phyloP scores from a whole-genome alignment of 2,329 filamentous ascomycete species.

The Alternaria sp. region DNA sequence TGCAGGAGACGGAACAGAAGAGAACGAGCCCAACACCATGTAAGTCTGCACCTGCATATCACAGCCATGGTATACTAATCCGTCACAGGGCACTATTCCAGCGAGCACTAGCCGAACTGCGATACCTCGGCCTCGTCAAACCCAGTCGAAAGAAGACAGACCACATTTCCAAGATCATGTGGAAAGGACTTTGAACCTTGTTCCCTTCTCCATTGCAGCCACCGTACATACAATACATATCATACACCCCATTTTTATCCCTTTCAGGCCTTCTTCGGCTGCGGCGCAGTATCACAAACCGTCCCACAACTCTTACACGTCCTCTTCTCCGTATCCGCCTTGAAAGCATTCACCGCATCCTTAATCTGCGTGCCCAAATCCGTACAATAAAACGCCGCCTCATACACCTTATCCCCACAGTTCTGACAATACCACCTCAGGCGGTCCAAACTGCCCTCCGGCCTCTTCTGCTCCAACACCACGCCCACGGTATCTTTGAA shows the following conservation, averaged over 20 bases:
- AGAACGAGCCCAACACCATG: slow-evolving; percentile 56
- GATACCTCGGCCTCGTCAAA: slow-evolving; percentile 85
- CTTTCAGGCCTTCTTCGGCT: slow-evolving; percentile 23
- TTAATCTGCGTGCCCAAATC: slow-evolving; percentile 96
- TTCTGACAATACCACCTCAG: slow-evolving; percentile 88
- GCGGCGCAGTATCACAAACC: slow-evolving; percentile 74
- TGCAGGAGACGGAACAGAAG: slow-evolving; percentile 58
- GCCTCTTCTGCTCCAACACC: slow-evolving; percentile 85
- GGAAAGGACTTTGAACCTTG: slow-evolving; percentile 70
- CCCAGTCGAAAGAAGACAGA: slow-evolving; percentile 89
- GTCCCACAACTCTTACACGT: slow-evolving; percentile 79
- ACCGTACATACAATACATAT: slow-evolving; percentile 16
- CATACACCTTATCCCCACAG: slow-evolving; percentile 78
- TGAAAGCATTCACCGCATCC: slow-evolving; percentile 83
- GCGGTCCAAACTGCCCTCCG: slow-evolving; percentile 71
- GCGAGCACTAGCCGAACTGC: slow-evolving; percentile 81
- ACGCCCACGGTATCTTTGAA: slow-evolving; percentile 94
- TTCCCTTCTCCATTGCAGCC: not conserved
- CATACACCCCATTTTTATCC: not conserved
- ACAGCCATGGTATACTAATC: slow-evolving; percentile 1
- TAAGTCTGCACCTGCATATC: slow-evolving; percentile 30
- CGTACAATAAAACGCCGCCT: slow-evolving; percentile 85
- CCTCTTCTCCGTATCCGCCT: slow-evolving; percentile 70
- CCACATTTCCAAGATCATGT: slow-evolving; percentile 82
- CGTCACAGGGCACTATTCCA: slow-evolving; percentile 74